These are phyloP conservation scores for Candida insectorum DNA, from an alignment of 805 yeast species.

Conservation along the genomic window DNA sequence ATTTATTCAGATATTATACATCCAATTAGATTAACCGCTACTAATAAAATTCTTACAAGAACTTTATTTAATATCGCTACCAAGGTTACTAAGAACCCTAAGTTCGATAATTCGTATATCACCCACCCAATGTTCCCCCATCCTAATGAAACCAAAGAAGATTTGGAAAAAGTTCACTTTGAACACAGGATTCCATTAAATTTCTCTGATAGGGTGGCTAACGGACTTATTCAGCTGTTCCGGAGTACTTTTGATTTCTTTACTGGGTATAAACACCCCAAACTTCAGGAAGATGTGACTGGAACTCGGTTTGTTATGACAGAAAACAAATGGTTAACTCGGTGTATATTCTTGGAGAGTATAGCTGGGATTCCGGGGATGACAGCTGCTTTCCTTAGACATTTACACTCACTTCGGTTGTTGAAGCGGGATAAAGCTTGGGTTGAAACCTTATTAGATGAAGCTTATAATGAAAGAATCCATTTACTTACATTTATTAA, in stretches of 20 bases:
- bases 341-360: slow-evolving; percentile 62
- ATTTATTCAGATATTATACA: no score
- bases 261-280: slow-evolving; percentile 65
- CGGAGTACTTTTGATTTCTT: slow-evolving; percentile 55
- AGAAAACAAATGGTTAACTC: slow-evolving; percentile 58
- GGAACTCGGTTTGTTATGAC: slow-evolving; percentile 53
- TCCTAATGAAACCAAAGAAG: slow-evolving; percentile 26
- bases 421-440: slow-evolving; percentile 68
- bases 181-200: slow-evolving; percentile 52
- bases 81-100: slow-evolving; percentile 19
- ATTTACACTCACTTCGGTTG: slow-evolving; percentile 59
- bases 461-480: slow-evolving; percentile 78
- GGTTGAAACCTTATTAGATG: slow-evolving; percentile 70
- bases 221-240: slow-evolving; percentile 39
- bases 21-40: no score
- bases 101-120: slow-evolving; percentile 28
- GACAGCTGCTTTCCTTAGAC: slow-evolving; percentile 71
- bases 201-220: slow-evolving; percentile 52
- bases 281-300: slow-evolving; percentile 22
- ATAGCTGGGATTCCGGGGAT: slow-evolving; percentile 82
- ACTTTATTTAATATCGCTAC: slow-evolving; percentile 22
- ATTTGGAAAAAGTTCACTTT: slow-evolving; percentile 36
- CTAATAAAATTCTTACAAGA: no score
- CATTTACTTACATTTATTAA: slow-evolving; percentile 67
- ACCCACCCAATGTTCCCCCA: slow-evolving; percentile 41